phyloP scores from a whole-genome alignment of 108 stramenopile genomes.

The Mediolabrus comicus region DNA sequence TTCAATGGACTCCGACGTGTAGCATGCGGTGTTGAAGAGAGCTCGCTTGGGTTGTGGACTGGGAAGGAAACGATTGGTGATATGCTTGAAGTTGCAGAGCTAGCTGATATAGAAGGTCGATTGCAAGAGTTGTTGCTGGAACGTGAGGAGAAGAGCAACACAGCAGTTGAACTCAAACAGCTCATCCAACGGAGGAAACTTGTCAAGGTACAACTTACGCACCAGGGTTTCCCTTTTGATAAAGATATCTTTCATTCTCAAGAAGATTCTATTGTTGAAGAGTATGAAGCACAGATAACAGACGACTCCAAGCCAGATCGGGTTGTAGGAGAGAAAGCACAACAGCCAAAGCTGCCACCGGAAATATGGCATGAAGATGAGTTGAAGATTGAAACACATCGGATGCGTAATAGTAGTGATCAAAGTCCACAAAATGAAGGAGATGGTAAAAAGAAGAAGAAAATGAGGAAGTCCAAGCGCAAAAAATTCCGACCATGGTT shows the following conservation, averaged over 20 bases:
- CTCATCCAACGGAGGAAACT: background rate
- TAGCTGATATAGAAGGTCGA: slow-evolving; percentile 12
- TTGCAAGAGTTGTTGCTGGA: slow-evolving; percentile 16
- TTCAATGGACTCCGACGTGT: slow-evolving; percentile 53
- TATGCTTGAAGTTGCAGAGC: slow-evolving; percentile 3
- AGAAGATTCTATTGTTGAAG: slow-evolving; percentile 3
- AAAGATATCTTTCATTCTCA: background rate
- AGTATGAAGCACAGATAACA: background rate
- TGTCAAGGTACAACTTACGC: background rate
- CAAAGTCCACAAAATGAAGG: background rate
- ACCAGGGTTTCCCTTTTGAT: background rate
- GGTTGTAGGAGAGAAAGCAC: background rate
- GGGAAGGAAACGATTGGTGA: slow-evolving; percentile 3
- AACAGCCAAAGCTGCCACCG: background rate
- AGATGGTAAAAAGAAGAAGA: slow-evolving; percentile 3
- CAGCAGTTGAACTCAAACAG: background rate
- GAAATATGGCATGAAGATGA: background rate
- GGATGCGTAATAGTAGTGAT: background rate
- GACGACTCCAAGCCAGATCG: background rate
- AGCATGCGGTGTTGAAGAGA: slow-evolving; percentile 15
- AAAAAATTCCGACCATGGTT: slow-evolving; percentile 22
- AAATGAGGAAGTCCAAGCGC: slow-evolving; percentile 12
- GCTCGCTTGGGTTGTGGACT: slow-evolving; percentile 38
- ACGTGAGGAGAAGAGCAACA: slow-evolving; percentile 1
- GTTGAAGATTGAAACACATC: background rate